These are phyloP conservation scores for Peniophora sp. DNA, from an alignment of 1,284 basidiomycete species.

Conservation along the genomic window DNA sequence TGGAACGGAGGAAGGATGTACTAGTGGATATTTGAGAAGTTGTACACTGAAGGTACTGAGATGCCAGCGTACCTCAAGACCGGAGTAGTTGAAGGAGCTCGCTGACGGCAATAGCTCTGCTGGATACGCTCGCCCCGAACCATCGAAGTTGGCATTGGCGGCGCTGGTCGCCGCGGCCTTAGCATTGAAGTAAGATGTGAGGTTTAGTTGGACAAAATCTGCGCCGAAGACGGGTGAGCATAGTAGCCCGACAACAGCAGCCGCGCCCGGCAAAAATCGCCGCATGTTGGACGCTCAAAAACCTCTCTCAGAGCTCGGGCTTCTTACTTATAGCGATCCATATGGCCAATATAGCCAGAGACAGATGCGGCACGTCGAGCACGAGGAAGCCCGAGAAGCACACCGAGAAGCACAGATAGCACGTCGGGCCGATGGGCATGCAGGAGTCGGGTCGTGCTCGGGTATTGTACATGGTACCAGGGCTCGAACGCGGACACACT, in stretches of 20 bases:
- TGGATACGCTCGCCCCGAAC: conserved; percentile 11
- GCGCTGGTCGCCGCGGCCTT: conserved; percentile 12
- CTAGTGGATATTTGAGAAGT: conserved; percentile 1
- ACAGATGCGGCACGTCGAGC: not conserved
- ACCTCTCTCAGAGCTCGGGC: not conserved
- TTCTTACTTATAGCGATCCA: not conserved
- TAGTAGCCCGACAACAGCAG: not conserved
- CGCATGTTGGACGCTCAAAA: not conserved
- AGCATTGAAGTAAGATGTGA: conserved; percentile 9
- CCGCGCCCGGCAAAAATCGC: not conserved
- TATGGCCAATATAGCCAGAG: not conserved
- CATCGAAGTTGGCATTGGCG: conserved; percentile 13
- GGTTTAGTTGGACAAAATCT: conserved; percentile 7
- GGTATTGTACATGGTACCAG: not conserved
- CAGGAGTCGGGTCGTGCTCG: not conserved
- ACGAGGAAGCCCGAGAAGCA: not conserved
- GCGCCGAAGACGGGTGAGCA: not conserved
- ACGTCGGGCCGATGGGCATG: not conserved
- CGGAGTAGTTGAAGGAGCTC: conserved; percentile 7
- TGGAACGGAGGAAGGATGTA: conserved; percentile 13
- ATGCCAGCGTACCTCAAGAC: conserved; percentile 10
- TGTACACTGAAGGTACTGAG: not conserved
- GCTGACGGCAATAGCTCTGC: conserved; percentile 10
- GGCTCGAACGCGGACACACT: not conserved
- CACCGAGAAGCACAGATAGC: not conserved